Conservation (phyloP, 352 stramenopile species). For the Pythium brachiatum region DNA sequence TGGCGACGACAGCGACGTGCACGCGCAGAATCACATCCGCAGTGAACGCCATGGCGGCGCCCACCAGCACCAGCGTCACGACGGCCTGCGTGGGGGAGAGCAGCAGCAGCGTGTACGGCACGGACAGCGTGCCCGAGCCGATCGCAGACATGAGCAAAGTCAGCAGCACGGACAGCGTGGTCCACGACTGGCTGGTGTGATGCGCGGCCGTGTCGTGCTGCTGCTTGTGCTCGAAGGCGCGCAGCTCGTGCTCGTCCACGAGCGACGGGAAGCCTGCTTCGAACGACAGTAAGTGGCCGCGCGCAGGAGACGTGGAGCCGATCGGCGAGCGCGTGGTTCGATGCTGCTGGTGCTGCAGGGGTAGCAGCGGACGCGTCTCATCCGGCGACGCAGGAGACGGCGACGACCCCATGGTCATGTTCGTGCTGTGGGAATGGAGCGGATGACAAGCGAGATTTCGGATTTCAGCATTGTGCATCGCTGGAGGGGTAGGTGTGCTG, state of each 20-base stretch:
- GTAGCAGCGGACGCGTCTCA: slow-evolving; percentile 22
- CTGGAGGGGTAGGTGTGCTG: neutral
- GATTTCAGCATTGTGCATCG: neutral
- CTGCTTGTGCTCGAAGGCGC: slow-evolving; percentile 2
- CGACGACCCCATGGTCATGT: neutral
- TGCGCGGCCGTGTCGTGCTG: neutral
- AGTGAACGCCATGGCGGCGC: slow-evolving; percentile 68
- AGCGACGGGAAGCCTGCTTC: slow-evolving; percentile 26
- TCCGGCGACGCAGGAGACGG: neutral
- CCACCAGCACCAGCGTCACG: slow-evolving; percentile 44
- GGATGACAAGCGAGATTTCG: neutral
- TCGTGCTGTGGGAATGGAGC: neutral
- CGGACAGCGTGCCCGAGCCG: slow-evolving; percentile 21
- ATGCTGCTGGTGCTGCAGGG: neutral
- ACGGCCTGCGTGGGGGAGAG: slow-evolving; percentile 46
- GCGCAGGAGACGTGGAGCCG: slow-evolving; percentile 6
- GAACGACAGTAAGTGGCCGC: slow-evolving; percentile 21
- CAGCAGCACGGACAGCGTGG: slow-evolving; percentile 23
- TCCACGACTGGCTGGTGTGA: slow-evolving; percentile 9
- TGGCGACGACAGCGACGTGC: slow-evolving; percentile 48
- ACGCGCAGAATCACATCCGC: slow-evolving; percentile 60
- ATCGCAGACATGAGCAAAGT: slow-evolving; percentile 29
- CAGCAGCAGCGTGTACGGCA: slow-evolving; percentile 73
- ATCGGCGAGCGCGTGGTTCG: slow-evolving; percentile 2
- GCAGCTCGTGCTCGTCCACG: slow-evolving; percentile 24